Percentiles rank a stretch among this genome's conserved stretches.
Conservation (phyloP, 2,329 filamentous ascomycete species). For the Arthrocladium fulminans region DNA sequence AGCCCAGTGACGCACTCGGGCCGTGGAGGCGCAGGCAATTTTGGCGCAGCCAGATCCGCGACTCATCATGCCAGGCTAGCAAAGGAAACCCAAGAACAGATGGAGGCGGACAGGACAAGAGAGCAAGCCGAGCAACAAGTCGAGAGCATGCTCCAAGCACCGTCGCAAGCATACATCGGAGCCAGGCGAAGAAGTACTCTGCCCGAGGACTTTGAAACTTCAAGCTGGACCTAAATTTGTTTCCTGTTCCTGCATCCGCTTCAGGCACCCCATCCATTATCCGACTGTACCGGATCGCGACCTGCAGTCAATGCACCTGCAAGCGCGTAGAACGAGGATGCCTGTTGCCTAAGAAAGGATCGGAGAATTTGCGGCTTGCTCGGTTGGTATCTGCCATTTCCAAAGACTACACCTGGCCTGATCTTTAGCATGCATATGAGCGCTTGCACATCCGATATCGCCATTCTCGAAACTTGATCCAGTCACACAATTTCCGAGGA, state of each 20-base stretch:
- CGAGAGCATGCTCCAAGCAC: constrained; percentile 16
- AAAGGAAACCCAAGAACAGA: constrained; percentile 13
- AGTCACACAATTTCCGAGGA: too few relatives aligned
- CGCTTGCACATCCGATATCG: too few relatives aligned
- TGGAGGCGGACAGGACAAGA: constrained; percentile 16
- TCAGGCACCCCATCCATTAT: not conserved
- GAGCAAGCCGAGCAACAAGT: constrained; percentile 19
- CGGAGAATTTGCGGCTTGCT: too few relatives aligned
- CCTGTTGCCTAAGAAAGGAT: not conserved
- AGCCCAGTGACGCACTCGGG: constrained; percentile 36
- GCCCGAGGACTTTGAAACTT: constrained; percentile 2
- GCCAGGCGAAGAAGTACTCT: constrained; percentile 14
- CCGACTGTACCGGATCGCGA: not conserved
- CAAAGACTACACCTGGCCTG: too few relatives aligned
- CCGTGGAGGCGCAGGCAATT: constrained; percentile 57
- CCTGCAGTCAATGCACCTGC: not conserved
- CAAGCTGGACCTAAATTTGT: not conserved
- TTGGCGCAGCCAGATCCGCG: constrained; percentile 21
- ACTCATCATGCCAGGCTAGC: constrained; percentile 12
- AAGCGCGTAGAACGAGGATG: not conserved
- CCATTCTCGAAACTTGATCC: too few relatives aligned
- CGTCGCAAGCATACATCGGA: constrained; percentile 17
- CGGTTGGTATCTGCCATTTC: too few relatives aligned
- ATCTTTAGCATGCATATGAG: too few relatives aligned
- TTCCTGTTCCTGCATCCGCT: not conserved